phyloP scores from a whole-genome alignment of 2,329 filamentous ascomycete genomes.

The Furcasterigmium furcatum region DNA sequence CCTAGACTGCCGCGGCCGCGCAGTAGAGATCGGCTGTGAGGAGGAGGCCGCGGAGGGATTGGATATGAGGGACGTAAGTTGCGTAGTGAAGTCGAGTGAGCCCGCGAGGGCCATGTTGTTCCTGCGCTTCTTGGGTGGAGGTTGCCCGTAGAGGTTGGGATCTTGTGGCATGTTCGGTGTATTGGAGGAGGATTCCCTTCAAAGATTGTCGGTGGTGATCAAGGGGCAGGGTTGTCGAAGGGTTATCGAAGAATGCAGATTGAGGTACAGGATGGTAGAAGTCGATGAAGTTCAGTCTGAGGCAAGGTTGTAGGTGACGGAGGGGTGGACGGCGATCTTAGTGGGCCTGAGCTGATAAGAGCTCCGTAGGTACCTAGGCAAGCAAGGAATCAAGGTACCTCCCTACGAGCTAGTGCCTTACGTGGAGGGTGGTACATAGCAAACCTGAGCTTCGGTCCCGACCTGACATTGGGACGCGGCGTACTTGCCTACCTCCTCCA shows the following conservation, averaged over 20 bases:
- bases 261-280: neutral
- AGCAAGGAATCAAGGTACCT: too few species aligned
- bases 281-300: too few species aligned
- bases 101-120: conserved; percentile 69
- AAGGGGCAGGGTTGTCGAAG: neutral
- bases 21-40: conserved; percentile 27
- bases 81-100: conserved; percentile 82
- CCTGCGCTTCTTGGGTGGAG: conserved; percentile 64
- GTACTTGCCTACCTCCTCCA: too few species aligned
- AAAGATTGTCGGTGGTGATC: neutral
- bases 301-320: too few species aligned
- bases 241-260: too few species aligned
- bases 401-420: too few species aligned
- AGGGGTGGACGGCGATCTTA: too few species aligned
- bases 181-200: neutral
- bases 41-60: conserved; percentile 36
- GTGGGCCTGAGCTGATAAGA: too few species aligned
- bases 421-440: too few species aligned
- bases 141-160: conserved; percentile 72
- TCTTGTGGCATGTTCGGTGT: conserved; percentile 55
- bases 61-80: conserved; percentile 78
- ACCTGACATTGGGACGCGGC: too few species aligned
- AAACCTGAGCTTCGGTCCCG: too few species aligned
- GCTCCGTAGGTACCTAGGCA: too few species aligned
- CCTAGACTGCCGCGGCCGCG: conserved; percentile 32